Conservation (phyloP, 75 land plant genomes). For the Ceratopteris richardii region DNA sequence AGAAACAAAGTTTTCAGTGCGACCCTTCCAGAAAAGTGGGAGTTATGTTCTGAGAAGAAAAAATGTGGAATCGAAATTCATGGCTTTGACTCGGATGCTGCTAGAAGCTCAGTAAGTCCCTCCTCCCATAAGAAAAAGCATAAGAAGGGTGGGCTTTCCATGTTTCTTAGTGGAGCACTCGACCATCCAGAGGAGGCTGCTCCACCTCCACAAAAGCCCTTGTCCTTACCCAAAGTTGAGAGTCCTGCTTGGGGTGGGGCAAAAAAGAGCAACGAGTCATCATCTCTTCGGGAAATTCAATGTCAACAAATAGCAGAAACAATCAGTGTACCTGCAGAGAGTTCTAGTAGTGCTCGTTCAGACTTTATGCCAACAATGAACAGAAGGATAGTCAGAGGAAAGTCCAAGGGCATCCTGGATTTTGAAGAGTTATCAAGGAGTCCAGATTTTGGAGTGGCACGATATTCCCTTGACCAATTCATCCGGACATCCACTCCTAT, state of each 20-base stretch:
- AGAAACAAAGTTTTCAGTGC: too few species aligned
- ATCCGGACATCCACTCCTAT: slow-evolving; percentile 53
- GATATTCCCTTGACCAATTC: slow-evolving; percentile 25
- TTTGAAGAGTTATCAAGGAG: too few species aligned
- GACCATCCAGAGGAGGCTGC: slow-evolving; percentile 44
- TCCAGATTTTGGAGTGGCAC: slow-evolving; percentile 27
- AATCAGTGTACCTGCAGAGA: not conserved
- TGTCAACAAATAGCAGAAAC: slow-evolving; percentile 60
- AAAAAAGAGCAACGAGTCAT: slow-evolving; percentile 34
- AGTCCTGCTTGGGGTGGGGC: slow-evolving; percentile 99
- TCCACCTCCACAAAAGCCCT: slow-evolving; percentile 20
- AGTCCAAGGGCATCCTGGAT: too few species aligned
- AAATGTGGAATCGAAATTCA: too few species aligned
- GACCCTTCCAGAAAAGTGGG: too few species aligned
- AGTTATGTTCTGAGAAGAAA: too few species aligned
- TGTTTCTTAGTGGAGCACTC: slow-evolving; percentile 95
- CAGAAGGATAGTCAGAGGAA: not conserved
- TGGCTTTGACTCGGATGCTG: too few species aligned
- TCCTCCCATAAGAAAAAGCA: slow-evolving; percentile 46
- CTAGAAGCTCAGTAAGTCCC: too few species aligned
- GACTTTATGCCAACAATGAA: not conserved
- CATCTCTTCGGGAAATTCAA: slow-evolving; percentile 81
- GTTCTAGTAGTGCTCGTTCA: slow-evolving; percentile 3
- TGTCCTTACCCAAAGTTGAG: slow-evolving; percentile 53
- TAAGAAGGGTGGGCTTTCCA: slow-evolving; percentile 86